Percentiles rank a stretch among this genome's conserved stretches.
These are phyloP conservation scores for Rosa lucieae DNA, from an alignment of 306 rosid genomes.

Conservation along the genomic window DNA sequence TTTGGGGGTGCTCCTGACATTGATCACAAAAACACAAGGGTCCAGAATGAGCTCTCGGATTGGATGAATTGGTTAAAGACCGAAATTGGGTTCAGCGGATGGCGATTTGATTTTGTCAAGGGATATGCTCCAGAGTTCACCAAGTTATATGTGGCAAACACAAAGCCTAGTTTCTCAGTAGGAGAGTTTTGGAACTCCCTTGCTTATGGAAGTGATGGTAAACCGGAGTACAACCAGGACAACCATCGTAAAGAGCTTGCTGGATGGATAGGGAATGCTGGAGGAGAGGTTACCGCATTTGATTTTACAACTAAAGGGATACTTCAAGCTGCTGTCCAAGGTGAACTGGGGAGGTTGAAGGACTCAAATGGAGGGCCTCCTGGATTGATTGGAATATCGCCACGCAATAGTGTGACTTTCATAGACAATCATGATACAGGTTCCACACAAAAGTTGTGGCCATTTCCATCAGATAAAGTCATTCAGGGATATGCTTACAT, in stretches of 20 bases:
- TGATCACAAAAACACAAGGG: constrained; percentile 76
- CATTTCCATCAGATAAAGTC: constrained; percentile 75
- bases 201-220: constrained; percentile 24
- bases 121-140: constrained; percentile 63
- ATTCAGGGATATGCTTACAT: constrained; percentile 70
- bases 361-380: constrained; percentile 44
- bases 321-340: constrained; percentile 34
- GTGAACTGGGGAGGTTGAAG: constrained; percentile 36
- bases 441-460: constrained; percentile 46
- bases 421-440: constrained; percentile 76
- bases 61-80: constrained; percentile 78
- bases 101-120: constrained; percentile 69
- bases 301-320: constrained; percentile 48
- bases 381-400: constrained; percentile 63
- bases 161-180: constrained; percentile 69
- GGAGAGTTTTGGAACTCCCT: constrained; percentile 72
- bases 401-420: constrained; percentile 73
- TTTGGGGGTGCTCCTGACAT: constrained; percentile 42
- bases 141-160: constrained; percentile 53
- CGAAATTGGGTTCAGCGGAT: constrained; percentile 57
- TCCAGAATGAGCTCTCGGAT: constrained; percentile 59
- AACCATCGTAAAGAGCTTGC: constrained; percentile 25
- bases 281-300: constrained; percentile 37
- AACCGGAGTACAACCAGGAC: constrained; percentile 38
- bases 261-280: constrained; percentile 36